Evolutionary conservation across 1,284 basidiomycete genomes (phyloP).

Genomic region (Heterobasidion annosum): DNA sequence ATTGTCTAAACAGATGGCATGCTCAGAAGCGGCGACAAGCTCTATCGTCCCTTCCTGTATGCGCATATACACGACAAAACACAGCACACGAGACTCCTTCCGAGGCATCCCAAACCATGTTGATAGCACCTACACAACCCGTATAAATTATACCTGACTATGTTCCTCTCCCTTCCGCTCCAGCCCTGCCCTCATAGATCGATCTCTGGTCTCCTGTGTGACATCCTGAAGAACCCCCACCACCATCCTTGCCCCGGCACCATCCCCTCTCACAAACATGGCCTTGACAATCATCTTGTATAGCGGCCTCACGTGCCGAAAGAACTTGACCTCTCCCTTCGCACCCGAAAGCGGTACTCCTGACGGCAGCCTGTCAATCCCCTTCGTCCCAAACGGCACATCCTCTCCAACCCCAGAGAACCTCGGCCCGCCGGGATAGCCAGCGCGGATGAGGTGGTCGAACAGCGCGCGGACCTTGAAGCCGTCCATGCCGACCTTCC

Average conservation of each 20-base stretch:
- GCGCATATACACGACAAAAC: too few relatives aligned
- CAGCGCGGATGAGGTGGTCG: slow-evolving; percentile 43
- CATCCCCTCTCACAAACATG: slow-evolving; percentile 45
- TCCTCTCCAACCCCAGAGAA: slow-evolving; percentile 14
- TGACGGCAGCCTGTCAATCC: not conserved
- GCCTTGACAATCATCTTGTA: slow-evolving; percentile 66
- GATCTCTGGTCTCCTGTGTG: slow-evolving; percentile 9
- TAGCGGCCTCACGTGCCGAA: slow-evolving; percentile 49
- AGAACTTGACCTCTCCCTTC: slow-evolving; percentile 33
- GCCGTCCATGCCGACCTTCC: slow-evolving; percentile 30
- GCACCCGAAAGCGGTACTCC: slow-evolving; percentile 10
- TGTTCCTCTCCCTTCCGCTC: too few relatives aligned
- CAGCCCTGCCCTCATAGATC: not conserved
- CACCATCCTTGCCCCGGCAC: slow-evolving; percentile 39
- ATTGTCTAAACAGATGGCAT: too few relatives aligned
- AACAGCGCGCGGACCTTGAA: slow-evolving; percentile 44
- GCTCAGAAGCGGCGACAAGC: too few relatives aligned
- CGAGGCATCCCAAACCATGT: too few relatives aligned
- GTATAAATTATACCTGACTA: too few relatives aligned
- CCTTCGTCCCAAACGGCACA: slow-evolving; percentile 33
- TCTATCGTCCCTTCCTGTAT: too few relatives aligned
- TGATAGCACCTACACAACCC: too few relatives aligned
- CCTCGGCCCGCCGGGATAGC: slow-evolving; percentile 36
- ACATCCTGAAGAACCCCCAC: slow-evolving; percentile 46
- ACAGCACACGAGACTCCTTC: too few relatives aligned